Conservation (phyloP, 2,329 filamentous ascomycete genomes). For the Cercospora sp. region DNA sequence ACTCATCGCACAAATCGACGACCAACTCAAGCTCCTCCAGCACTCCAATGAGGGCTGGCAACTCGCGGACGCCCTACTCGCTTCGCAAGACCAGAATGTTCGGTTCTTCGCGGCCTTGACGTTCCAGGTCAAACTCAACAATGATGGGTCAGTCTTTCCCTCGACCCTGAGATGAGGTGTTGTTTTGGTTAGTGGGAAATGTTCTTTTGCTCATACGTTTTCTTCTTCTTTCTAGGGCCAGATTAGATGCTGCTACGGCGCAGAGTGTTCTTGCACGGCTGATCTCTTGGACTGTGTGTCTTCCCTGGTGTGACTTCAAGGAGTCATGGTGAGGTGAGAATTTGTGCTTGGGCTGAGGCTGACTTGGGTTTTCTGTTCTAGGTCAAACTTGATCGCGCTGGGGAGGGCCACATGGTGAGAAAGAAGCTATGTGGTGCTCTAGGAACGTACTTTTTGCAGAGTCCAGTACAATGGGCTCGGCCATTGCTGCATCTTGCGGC, state of each 20-base stretch:
- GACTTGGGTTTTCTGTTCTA: conserved; percentile 3
- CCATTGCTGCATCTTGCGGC: conserved; percentile 51
- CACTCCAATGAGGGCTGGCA: conserved; percentile 80
- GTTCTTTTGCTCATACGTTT: conserved; percentile 22
- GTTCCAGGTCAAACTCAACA: conserved; percentile 88
- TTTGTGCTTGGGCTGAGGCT: not conserved
- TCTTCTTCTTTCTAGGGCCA: conserved; percentile 31
- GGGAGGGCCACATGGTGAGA: conserved; percentile 61
- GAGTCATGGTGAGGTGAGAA: not conserved
- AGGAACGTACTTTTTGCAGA: conserved; percentile 72
- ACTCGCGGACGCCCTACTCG: conserved; percentile 73
- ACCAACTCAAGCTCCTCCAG: conserved; percentile 75
- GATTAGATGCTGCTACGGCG: conserved; percentile 59
- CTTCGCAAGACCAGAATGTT: conserved; percentile 68
- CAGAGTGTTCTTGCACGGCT: conserved; percentile 61
- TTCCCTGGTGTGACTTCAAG: not conserved
- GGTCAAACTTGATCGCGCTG: conserved; percentile 49
- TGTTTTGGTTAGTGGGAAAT: conserved; percentile 25
- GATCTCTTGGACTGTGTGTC: conserved; percentile 60
- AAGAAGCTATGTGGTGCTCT: conserved; percentile 77
- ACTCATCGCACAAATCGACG: conserved; percentile 61
- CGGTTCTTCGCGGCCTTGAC: conserved; percentile 93
- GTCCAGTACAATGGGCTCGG: conserved; percentile 64
- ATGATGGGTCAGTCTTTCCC: conserved; percentile 38
- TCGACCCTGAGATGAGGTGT: conserved; percentile 34